phyloP scores from a whole-genome alignment of 257 asterid genomes.

The Solanum pennellii region DNA sequence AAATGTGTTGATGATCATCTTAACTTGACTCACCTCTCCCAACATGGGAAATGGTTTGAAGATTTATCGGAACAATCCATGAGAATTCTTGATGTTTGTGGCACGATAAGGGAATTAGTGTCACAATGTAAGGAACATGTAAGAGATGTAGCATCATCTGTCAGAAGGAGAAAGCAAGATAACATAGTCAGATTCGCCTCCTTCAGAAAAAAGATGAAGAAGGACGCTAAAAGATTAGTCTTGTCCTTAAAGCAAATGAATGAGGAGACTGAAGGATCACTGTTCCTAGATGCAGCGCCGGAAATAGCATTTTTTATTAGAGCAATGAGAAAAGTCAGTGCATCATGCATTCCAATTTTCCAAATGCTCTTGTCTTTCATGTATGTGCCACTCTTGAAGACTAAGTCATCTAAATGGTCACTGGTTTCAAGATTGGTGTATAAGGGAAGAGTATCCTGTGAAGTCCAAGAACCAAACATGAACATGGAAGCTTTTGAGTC shows the following conservation, averaged over 20 bases:
- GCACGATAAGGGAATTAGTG: constrained; percentile 1
- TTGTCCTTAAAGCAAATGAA: constrained; percentile 13
- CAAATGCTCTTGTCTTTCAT: constrained; percentile 4
- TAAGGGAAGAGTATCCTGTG: constrained; percentile 9
- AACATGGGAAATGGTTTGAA: constrained; percentile 4
- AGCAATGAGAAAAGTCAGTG: constrained; percentile 8
- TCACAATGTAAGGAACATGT: constrained; percentile 7
- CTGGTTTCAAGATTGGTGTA: constrained; percentile 14
- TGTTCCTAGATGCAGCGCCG: constrained; percentile 2
- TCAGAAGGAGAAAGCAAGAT: constrained; percentile 14
- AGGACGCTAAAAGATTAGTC: constrained; percentile 3
- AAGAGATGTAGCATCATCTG: constrained; percentile 15
- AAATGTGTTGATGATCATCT: constrained; percentile 16
- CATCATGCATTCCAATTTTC: constrained; percentile 6
- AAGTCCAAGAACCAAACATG: background rate
- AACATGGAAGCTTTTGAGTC: constrained; percentile 5
- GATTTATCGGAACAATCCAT: constrained; percentile 8
- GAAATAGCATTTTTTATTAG: constrained; percentile 11
- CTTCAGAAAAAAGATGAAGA: constrained; percentile 12
- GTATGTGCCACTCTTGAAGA: constrained; percentile 4
- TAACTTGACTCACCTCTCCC: constrained; percentile 12
- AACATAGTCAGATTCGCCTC: background rate
- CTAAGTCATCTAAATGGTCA: constrained; percentile 18
- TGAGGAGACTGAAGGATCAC: background rate
- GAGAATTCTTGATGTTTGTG: constrained; percentile 11